Base-by-base conservation (phyloP, 805 yeast genomes). In the Candida caryicola region DNA sequence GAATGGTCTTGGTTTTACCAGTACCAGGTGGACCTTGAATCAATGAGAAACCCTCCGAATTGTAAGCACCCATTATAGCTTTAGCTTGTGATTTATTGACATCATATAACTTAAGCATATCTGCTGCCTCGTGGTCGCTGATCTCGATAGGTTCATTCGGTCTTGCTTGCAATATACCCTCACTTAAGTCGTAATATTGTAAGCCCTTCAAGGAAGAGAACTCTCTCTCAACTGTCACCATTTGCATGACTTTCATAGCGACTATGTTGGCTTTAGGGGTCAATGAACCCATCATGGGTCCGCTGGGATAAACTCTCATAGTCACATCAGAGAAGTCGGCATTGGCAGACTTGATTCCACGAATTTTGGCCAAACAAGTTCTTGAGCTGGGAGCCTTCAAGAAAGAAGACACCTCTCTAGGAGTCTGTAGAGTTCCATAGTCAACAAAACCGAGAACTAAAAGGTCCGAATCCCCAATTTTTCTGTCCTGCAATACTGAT, bases 1-100 rank as follows among this genome's bases (percentile, higher is more conserved):
- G 59, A 63, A 95, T 93, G 0, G 99, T 93, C 57, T 91, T 95
- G 1, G 99, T 95, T 59, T 93, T 93, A 69, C 99, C 99, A 2
- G 50, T 46, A 61, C 99, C 99, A 0, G 99, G 99, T 0, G 99
- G 99, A 41, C 97, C 99, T 64, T 93, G 99, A 59, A 93, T 90
- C 37, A 93, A 69, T 0, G 95, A 82, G 55, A 93, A 88, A 0
- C 99, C 99, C 1, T 70, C 69, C 6, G 75, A 68, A 17, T 69
- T 59, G 21, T 80, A 77, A 0, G 95, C 76, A 1, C 88, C 86
- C 9, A 82, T 71, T 41, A 93, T 86, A 0, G 99, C 99, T 21
- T 64, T 71, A 0, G 98, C 98, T 62, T 93, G 99, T 0, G 99
- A 91, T 18, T 74, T 72, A 62, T 95, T 93, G 26, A 90, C 84